Base-by-base conservation (phyloP, 2,329 filamentous ascomycete species). In the Fusarium subtropicale region DNA sequence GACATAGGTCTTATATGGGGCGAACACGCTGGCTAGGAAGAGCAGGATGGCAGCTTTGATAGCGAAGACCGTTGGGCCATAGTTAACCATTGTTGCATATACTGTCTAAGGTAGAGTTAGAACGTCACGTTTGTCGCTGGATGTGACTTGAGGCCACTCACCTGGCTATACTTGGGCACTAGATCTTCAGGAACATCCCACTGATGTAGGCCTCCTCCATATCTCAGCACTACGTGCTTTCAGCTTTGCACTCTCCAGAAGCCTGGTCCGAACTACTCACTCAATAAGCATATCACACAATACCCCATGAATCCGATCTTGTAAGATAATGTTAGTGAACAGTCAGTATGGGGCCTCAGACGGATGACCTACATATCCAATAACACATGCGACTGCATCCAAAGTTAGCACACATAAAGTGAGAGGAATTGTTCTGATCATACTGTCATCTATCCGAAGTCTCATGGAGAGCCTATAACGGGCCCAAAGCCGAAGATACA, bases 231-330 rank as follows among this genome's bases (percentile, higher is more conserved):
- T 68, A 1, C 0, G 1, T 0, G 3, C 0, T 0, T 6, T 66
- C 6, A 68, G 46, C 0, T 3, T 16, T 5, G 1, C 3, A 0
- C 1, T 13, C 13, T 3, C 4, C 2, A 5, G 5, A 1, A 5
- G 0, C 0, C 3, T 10, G 7, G 10, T 0, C 7, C 7, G 3
- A 11, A 2, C 2, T n/a, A 41, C 45, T 53, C 15, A 69, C 65
- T 68, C 9, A 56, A 7, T 4, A 69, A 34, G 5, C 65, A 68
- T 4, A 69, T 68, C 0, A 45, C 47, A 5, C 60, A 68, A 30
- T 68, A 68, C 11, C 60, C 65, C 65, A 68, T 69, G 2, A 68
- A 66, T 0, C 65, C 65, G 2, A 68, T 69, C 65, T 64, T 53
- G 13, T 1, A 2, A 3, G 2, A 26, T 3, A 2, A 3, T 38